Base-by-base conservation (phyloP, 2,329 filamentous ascomycete species). In the Canariomyces notabilis region DNA sequence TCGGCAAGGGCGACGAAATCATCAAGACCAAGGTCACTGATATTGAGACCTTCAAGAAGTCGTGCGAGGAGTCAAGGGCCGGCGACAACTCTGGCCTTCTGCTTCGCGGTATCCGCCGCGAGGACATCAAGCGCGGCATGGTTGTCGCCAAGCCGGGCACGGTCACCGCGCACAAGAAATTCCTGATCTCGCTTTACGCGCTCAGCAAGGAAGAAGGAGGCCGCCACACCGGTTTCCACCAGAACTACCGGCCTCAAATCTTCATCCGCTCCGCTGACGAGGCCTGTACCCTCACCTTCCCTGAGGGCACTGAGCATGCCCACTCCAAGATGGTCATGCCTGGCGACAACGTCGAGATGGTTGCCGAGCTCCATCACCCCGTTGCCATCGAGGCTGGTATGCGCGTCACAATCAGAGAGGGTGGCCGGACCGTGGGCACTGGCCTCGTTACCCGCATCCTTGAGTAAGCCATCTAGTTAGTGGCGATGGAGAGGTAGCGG, bases 21-120 rank as follows among this genome's bases (percentile, higher is more conserved):
- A 87, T 97, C 77, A 96, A 94, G 83, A 97, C 93, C 70, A 97
- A 96, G 79, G 91, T 98, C 57, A 98, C 93, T 64, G 94, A 98
- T 65, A 97, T 98, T 59, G 93, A 98, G 78, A 98, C 91, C 57
- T 98, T 98, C 80, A 96, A 97, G 81, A 98, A 98, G 82, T 94
- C 89, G 40, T 97, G 93, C 71, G 90, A 96, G 49, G 89, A 95
- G 73, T 95, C 91, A 49, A 82, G 87, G 61, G 93, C 93, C 52
- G 93, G 93, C 69, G 93, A 98, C 73, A 98, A 97, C 83, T 96
- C 93, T 20, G 93, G 93, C 65, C 86, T 98, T 31, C 82, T 98
- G 44, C 85, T 98, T 69, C 89, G 93, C 73, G 91, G 93, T 77
- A 73, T 98, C 65, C 90, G 89, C 73, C 89, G 93, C 64, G 93